These are phyloP conservation scores for Rhodamnia argentea DNA, from an alignment of 345 rosid genomes.

Conservation along the genomic window DNA sequence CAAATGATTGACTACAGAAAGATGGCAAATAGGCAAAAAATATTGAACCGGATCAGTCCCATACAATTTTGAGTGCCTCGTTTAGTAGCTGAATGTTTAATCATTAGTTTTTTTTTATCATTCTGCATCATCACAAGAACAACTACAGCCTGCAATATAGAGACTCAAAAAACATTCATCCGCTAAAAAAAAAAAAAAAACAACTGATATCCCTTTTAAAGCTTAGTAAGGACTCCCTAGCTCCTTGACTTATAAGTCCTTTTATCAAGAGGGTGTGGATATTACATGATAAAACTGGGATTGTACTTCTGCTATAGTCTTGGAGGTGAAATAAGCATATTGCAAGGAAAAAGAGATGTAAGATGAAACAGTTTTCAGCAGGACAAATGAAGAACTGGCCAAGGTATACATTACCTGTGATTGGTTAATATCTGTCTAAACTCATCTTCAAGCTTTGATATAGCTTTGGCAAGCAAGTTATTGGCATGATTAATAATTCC, in stretches of 20 bases:
- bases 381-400: conserved; percentile 1
- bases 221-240: not conserved
- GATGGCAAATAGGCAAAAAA: not conserved
- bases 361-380: not conserved
- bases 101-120: not conserved
- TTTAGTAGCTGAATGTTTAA: not conserved
- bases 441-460: conserved; percentile 89
- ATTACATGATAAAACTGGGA: not conserved
- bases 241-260: not conserved
- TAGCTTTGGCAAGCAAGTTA: conserved; percentile 64
- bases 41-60: not conserved
- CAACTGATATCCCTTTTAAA: not conserved
- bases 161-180: not conserved
- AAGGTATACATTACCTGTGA: conserved; percentile 41
- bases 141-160: not conserved
- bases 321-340: not conserved
- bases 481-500: conserved; percentile 65
- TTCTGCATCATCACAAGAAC: not conserved
- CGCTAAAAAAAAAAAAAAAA: not conserved
- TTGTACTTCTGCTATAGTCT: not conserved
- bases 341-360: not conserved
- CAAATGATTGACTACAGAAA: not conserved
- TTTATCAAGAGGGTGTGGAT: not conserved
- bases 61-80: not conserved
- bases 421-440: conserved; percentile 61